Evolutionary conservation across 305 asterid species (phyloP), one percentile per base, ranked within the genome.

Genomic region (Fraxinus platypoda): DNA sequence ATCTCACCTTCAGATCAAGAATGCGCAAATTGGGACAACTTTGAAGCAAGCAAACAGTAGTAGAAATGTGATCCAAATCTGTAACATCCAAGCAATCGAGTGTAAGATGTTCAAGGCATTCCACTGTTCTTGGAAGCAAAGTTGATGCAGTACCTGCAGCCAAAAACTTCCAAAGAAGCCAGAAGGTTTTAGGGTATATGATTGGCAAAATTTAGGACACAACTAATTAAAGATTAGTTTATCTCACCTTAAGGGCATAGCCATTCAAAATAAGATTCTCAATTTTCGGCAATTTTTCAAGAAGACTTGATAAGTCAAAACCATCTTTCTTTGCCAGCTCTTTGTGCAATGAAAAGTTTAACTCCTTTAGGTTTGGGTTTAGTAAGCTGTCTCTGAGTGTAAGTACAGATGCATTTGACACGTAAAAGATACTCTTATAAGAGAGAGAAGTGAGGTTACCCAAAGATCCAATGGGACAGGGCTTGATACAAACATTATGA

Each of bases 51-150:
- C 25, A 54, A 43, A 82, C 38, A 82, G 25, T 2, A 49, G 26
- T 9, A 68, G 81, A 37, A 17, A 23, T 49, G 6, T 46, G 74
- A 35, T 30, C 78, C 64, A 82, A 23, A 66, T 82, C 76, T 21
- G 28, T 62, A 30, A 35, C n/a, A 57, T 28, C 38, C 15, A 76
- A 34, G 0, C 23, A 72, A 35, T 2, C 15, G 3, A 81, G 19
- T 3, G 6, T 2, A 17, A 83, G 76, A 13, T 21, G 8, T 75
- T 43, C 23, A 52, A 17, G 62, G 62, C 62, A 17, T 17, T 52
- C 8, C 23, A 52, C 62, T 52, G 23, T 52, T 4, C 19, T 15
- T 17, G 2, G 62, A 52, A 52, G 62, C 23, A 3, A 13, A 52
- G 23, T 52, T 15, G 62, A 17, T 5, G 23, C 21, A 49, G 21